Base-by-base conservation (phyloP, 176 grass and related monocot species). In the Cocos nucifera region DNA sequence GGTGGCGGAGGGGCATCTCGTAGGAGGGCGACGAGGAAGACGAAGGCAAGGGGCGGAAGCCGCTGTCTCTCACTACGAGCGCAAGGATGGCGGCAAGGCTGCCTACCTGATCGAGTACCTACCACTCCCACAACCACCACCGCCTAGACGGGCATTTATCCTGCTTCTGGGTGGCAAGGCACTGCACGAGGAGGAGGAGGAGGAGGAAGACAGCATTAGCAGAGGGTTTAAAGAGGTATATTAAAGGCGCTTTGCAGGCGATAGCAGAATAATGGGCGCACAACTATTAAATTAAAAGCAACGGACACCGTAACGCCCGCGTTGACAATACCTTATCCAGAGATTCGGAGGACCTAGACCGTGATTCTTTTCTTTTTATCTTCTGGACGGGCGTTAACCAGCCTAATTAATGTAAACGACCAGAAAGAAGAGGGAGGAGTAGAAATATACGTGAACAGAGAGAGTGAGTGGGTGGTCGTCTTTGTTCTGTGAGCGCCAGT, bases 11-110 rank as follows among this genome's bases (percentile, higher is more conserved):
- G 30, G 73, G 79, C 73, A 82, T 82, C 24, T 70, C 73, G 39
- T 9, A 35, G 8, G 32, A 35, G 8, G 32, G 7, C 6, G 70
- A 54, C 54, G 28, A n/a, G 64, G 44, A 77, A 27, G 51, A 52
- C 17, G 65, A 17, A 8, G 65, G n/a, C 62, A 59, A 69, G 29
- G 59, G 28, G n/a, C 44, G 27, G 28, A 73, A 63, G 59, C 17
- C 18, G 27, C 22, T 30, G 52, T 71, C 48, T 70, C 79, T 59
- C 51, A 85, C 78, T 48, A 84, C 61, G 15, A 82, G 80, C 61
- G 80, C 84, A 60, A 91, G 82, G 73, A 93, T 85, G 64, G 71
- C 71, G 57, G 6, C 6, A 35, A 35, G 32, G 32, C 32, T 9
- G 32, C 32, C 32, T 8, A 9, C 32, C 32, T 35, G 2, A n/a